Evolutionary conservation across 2,329 filamentous ascomycete genomes (phyloP), one percentile per base, ranked within the genome.

Genomic region (Talaromyces sp.): DNA sequence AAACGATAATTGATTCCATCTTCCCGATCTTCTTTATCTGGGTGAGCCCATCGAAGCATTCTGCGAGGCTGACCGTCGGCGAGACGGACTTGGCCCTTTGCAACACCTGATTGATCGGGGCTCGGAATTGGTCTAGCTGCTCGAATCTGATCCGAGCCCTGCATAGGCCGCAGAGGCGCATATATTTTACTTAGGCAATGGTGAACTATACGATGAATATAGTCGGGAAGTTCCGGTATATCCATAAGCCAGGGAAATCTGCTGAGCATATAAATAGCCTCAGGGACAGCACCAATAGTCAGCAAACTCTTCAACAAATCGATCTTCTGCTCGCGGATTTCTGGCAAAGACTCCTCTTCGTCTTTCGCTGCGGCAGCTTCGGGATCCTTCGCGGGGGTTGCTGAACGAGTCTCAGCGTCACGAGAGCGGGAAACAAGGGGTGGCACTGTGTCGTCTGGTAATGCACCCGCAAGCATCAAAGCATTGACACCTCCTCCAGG

Each of bases 231-330:
- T 54, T 97, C 92, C 0, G 91, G 88, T 3, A 89, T 87, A 65
- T 97, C 93, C 11, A 92, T 85, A 57, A 99, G 85, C 93, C 95
- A 99, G 14, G 93, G 92, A 71, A 97, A 97, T 62, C 90, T 89
- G 39, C 94, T 94, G 8, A 97, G 85, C 63, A 99, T 91, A 76
- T 94, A 98, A 1, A 99, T 83, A 1, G 95, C 89, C 78, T 99
- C 95, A 0, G 95, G 95, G 39, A 99, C 83, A 33, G 95, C 94
- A 47, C 96, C 95, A 65, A 97, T 95, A 4, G 91, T 91, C 2
- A 99, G 84, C 16, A 99, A 83, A 70, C 93, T 93, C 68, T 90
- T 92, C 24, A 99, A 83, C 0, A 99, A 82, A 52, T 89, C 82
- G 0, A 94, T 88, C 77, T 99, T 99, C 73, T 98, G 94, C 70